A percentile compares a stretch with the other conserved stretches of the same genome.
Evolutionary conservation across 1,284 basidiomycete species (phyloP).

Genomic region (Moesziomyces sp.): DNA sequence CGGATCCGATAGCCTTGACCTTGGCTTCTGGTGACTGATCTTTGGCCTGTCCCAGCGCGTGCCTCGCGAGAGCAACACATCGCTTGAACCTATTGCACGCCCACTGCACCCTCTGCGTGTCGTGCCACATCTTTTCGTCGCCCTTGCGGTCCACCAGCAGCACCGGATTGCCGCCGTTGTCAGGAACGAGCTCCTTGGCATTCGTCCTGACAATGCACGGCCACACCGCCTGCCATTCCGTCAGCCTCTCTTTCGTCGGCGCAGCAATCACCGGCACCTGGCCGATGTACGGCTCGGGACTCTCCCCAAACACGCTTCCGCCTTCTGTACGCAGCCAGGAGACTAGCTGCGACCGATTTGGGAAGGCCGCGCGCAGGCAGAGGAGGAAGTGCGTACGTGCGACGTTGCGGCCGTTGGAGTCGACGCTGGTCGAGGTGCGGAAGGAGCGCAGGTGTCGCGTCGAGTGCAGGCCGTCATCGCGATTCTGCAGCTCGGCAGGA

Average conservation of each 20-base stretch:
- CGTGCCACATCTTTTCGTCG: conserved; percentile 43
- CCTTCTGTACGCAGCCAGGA: conserved; percentile 14
- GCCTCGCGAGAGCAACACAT: conserved; percentile 37
- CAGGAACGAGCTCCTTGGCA: conserved; percentile 30
- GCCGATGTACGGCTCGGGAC: conserved; percentile 68
- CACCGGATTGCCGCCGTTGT: conserved; percentile 9
- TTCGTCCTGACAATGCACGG: conserved; percentile 57
- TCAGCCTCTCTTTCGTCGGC: conserved; percentile 76
- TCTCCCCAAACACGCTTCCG: conserved; percentile 12
- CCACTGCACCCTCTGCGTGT: conserved; percentile 23
- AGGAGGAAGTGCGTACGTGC: conserved; percentile 36
- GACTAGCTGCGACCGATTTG: conserved; percentile 16
- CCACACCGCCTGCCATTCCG: conserved; percentile 68
- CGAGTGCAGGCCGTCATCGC: conserved; percentile 41
- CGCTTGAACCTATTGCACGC: conserved; percentile 32
- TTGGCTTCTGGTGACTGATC: not conserved
- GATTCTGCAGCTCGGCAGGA: conserved; percentile 26
- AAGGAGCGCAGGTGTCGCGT: conserved; percentile 55
- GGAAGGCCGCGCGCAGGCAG: conserved; percentile 29
- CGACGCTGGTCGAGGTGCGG: conserved; percentile 26
- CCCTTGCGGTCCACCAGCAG: conserved; percentile 48
- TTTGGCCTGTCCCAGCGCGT: conserved; percentile 10
- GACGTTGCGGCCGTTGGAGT: conserved; percentile 4
- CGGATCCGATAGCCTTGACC: conserved; percentile 27
- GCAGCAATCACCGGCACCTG: conserved; percentile 79